Base-by-base conservation (phyloP, 2,329 filamentous ascomycete genomes). In the Phialemoniopsis sp. region DNA sequence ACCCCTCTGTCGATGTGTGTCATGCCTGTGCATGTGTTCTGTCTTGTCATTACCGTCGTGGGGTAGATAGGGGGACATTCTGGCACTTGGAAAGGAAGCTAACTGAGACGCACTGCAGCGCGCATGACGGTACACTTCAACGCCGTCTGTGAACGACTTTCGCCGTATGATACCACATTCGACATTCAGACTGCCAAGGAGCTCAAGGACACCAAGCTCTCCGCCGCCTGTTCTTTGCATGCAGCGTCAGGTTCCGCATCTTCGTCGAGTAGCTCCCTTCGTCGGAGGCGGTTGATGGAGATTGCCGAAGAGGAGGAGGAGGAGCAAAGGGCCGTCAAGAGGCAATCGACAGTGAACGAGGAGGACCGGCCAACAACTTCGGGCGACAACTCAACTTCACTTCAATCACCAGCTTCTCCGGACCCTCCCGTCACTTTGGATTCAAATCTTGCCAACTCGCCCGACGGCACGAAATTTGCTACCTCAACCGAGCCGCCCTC, bases 261-360 rank as follows among this genome's bases (percentile, higher is more conserved):
- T 18, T 95, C 90, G 10, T 91, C 88, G 5, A 86, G 80, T 36
- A 89, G 86, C 57, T 94, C 89, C 5, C 70, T 89, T 48, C 80
- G 85, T 43, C 76, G 82, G 55, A 79, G 84, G 52, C 82, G 87
- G 49, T 69, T 97, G 52, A 85, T 91, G 67, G 91, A 95, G 65
- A 96, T 97, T 58, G 82, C 85, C n/a, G 93, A 97, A 64, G 87
- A 85, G 39, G 89, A 94, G 56, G 89, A 95, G 53, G 80, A 83
- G 32, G 64, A 70, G 43, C 68, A 73, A 43, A 64, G 77, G 46
- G 69, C 78, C 19, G 66, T 64, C 32, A 83, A 81, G 53, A 68
- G 78, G 39, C 72, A 82, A 52, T 80, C 75, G 3, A 62, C 74
- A 8, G 67, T 72, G 7, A 63, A 66, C 15, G 69, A 75, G 54